Base-by-base conservation (phyloP, 208 protist genomes). In the Trypanosoma vivax region DNA sequence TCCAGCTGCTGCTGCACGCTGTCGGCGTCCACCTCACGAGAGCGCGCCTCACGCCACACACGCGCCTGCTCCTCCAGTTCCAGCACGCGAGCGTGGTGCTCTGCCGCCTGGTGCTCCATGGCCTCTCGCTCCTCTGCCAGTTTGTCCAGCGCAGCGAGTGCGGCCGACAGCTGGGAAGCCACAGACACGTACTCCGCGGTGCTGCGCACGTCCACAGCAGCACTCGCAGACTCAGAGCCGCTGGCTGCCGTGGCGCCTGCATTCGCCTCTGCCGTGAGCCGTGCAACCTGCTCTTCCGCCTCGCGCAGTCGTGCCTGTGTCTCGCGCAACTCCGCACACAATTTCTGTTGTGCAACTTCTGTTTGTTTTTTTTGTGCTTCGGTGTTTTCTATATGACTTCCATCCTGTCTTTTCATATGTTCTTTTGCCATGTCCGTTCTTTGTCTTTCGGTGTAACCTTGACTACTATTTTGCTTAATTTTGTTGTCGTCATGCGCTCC, bases 181-280 rank as follows among this genome's bases (percentile, higher is more conserved):
- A 59, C 38, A n/a, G n/a, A n/a, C n/a, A n/a, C n/a, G n/a, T n/a
- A n/a, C n/a, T n/a, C n/a, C n/a, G 4, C 49, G 10, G 18, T 37
- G 33, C 33, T 37, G 7, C 10, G 28, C 46, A 19, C 11, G 5
- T 27, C 35, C 0, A 67, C 46, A 27, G 19, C 41, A 30, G n/a
- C 5, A 37, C 28, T 37, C 16, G 25, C 24, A 23, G 24, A 34
- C 30, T 45, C n/a, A n/a, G 38, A 11, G 25, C 31, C 18, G 31
- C 28, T 27, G 11, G 5, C 46, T n/a, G 29, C 21, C 10, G 46
- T 41, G 19, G 34, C 21, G 30, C 37, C n/a, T 9, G 27, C 27
- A 5, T 41, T 60, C 41, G 71, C 52, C 40, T 53, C 45, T 42
- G 51, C 41, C 39, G 46, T 42, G 41, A 70, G 49, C n/a, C 56